Evolutionary conservation across 495 filamentous ascomycete genomes (phyloP), one percentile per base, ranked within the genome.

Genomic region (Ascobolus immersus): DNA sequence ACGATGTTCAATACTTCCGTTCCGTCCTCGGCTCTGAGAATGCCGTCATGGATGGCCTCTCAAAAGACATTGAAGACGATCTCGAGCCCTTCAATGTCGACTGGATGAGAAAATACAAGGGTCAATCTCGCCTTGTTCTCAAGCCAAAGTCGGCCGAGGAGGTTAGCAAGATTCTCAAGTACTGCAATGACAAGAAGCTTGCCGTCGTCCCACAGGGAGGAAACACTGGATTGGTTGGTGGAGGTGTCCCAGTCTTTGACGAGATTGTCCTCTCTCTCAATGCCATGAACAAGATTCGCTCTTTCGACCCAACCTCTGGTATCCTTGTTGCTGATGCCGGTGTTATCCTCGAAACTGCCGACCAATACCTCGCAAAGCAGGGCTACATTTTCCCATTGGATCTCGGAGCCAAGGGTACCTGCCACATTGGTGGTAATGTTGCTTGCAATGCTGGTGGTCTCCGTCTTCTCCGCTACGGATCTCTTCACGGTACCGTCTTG

Each of bases 31-130:
- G 78, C 32, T 61, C 60, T 14, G 64, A 68, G 25, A 74, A 73
- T 6, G 78, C 80, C n/a, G 60, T 91, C 27, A 45, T 93, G 43
- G 77, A 77, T 28, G 62, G 86, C 24, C 73, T 73, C 4, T 53
- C 61, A 43, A 69, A 76, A 47, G 67, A 69, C 13, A 53, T 60
- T 0, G 52, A 47, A 18, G 71, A 74, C 39, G 86, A 96, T 46
- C 60, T 94, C 36, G 79, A 84, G 46, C 67, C 80, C 11, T 94
- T 78, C 65, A 96, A 96, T 57, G 68, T 65, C 43, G 86, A 96
- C 57, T 96, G 86, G 86, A 94, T 94, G 89, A 69, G 77, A 51
- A 96, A 96, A 53, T 96, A 93, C 58, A 71, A 79, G 23, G 86
- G 86, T 23, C 82, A 91, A 49, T 69, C 76, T 33, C 65, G 69